phyloP scores from a whole-genome alignment of 306 rosid species.

The Begonia masoniana region DNA sequence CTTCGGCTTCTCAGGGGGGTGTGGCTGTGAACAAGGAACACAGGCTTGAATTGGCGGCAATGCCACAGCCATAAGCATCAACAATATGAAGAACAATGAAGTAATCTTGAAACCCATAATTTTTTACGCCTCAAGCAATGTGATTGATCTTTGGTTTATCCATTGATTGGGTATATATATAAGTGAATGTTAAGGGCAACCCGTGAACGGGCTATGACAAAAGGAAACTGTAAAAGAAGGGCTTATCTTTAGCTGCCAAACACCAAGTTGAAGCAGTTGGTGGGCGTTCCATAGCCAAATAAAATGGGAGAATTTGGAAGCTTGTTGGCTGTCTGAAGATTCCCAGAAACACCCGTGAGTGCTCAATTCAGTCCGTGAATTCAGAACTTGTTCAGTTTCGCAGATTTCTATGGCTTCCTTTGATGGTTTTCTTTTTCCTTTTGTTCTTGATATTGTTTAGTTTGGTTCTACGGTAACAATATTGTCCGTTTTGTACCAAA shows the following conservation, averaged over 20 bases:
- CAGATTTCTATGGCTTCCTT: too few species aligned
- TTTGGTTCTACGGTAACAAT: too few species aligned
- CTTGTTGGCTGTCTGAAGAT: constrained; percentile 24
- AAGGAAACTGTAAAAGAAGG: not conserved
- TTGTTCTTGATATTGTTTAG: too few species aligned
- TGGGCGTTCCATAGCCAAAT: constrained; percentile 11
- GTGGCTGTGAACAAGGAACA: constrained; percentile 42
- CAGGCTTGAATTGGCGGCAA: constrained; percentile 53
- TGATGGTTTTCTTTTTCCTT: too few species aligned
- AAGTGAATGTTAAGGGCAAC: constrained; percentile 9
- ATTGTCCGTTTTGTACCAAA: too few species aligned
- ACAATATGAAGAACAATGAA: constrained; percentile 35
- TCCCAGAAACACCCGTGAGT: constrained; percentile 70
- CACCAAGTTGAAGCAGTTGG: constrained; percentile 7
- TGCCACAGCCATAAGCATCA: constrained; percentile 26
- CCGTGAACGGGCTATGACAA: constrained; percentile 12
- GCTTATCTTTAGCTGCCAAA: constrained; percentile 2
- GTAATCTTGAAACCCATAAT: constrained; percentile 31
- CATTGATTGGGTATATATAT: constrained; percentile 3
- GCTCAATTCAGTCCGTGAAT: constrained; percentile 54
- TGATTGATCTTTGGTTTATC: not conserved
- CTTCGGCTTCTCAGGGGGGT: constrained; percentile 24
- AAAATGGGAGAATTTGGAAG: constrained; percentile 31
- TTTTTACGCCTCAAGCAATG: not conserved
- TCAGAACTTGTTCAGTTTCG: too few species aligned